These are phyloP conservation scores for Zygnema cylindricum DNA, from an alignment of 139 green algal genomes.

Conservation along the genomic window DNA sequence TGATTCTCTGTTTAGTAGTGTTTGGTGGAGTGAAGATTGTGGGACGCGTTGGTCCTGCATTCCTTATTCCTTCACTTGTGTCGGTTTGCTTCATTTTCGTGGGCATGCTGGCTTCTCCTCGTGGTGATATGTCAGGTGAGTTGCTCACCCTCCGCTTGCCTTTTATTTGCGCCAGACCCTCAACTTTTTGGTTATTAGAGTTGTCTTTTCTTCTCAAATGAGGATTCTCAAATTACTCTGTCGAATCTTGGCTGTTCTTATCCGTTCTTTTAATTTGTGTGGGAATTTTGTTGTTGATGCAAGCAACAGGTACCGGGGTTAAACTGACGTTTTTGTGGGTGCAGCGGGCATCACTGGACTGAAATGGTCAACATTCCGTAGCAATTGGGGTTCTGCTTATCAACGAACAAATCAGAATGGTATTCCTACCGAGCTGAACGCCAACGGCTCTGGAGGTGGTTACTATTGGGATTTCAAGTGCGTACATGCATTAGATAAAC, in stretches of 20 bases:
- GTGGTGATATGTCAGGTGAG: constrained; percentile 1
- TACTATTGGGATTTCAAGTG: background rate
- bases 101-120: constrained; percentile 37
- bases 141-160: background rate
- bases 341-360: constrained; percentile 58
- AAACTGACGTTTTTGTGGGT: no score
- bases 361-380: constrained; percentile 37
- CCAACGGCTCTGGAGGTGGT: background rate
- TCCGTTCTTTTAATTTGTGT: no score
- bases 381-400: constrained; percentile 61
- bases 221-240: no score
- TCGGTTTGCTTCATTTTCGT: constrained; percentile 62
- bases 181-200: no score
- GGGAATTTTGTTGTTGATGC: no score
- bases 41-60: constrained; percentile 48
- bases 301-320: no score
- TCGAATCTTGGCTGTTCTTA: no score
- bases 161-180: no score
- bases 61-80: constrained; percentile 60
- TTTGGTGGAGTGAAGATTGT: constrained; percentile 50
- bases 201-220: no score
- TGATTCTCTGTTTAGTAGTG: constrained; percentile 54
- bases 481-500: no score
- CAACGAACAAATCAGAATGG: constrained; percentile 59
- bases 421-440: constrained; percentile 14